Base-by-base conservation (phyloP, 257 asterid species). In the Capsicum pubescens region DNA sequence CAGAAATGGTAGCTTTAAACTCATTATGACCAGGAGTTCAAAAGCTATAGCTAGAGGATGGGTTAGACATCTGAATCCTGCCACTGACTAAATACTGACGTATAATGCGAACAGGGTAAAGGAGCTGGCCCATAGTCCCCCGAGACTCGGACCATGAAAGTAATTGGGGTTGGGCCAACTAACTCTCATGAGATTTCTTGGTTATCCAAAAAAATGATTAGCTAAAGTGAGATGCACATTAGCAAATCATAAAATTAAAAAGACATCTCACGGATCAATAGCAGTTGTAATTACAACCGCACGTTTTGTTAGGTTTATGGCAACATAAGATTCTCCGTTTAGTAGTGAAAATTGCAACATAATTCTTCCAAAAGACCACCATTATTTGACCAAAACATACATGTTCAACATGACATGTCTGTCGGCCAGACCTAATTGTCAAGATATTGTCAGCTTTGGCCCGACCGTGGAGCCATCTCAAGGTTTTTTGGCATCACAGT, bases 191-290 rank as follows among this genome's bases (percentile, higher is more conserved):
- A 35, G 48, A 35, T 32, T 66, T 66, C 72, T 66, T 46, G 17
- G 48, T 66, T 66, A 66, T 13, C 6, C n/a, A 35, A 32, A 66
- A 14, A 32, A 26, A 66, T 5, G 39, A 35, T 60, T 68, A 68
- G 76, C 76, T 68, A 67, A 67, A 67, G 76, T 8, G 19, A 46
- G 76, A 67, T 67, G 76, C 3, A 67, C 2, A 36, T 67, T 67
- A 36, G 52, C 76, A 67, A 67, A 67, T 67, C 11, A 7, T 36
- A 67, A 6, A 67, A 67, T 14, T 3, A 1, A 67, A 68, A 68
- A 15, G 52, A 68, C 52, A 68, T 13, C 21, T 15, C 46, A 66
- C 1, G 46, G n/a, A 32, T 66, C n/a, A 66, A 35, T 68, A 36
- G 2, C 11, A 36, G 76, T 8, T 68, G 52, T 13, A 36, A 15